These are phyloP conservation scores for Lentinula edodes DNA, from an alignment of 768 basidiomycete genomes.

Conservation along the genomic window DNA sequence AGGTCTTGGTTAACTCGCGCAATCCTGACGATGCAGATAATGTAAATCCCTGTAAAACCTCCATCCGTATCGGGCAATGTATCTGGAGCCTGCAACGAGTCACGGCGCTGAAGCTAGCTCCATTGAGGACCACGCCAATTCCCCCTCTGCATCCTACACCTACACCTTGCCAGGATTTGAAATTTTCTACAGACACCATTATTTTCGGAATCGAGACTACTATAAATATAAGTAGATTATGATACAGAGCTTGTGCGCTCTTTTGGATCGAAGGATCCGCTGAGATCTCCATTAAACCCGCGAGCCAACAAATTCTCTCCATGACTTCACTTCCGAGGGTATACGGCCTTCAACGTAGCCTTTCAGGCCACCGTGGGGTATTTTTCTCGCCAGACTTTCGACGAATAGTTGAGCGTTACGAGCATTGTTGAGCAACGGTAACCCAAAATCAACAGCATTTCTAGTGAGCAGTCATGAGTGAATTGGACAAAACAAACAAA, in stretches of 20 bases:
- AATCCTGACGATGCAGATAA: no score
- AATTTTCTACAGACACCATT: not conserved
- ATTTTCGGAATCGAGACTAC: not conserved
- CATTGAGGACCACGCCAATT: no score
- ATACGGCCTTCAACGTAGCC: slow-evolving; percentile 84
- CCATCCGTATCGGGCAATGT: no score
- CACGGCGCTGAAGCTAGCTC: no score
- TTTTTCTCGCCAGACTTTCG: slow-evolving; percentile 79
- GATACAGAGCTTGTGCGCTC: slow-evolving; percentile 11
- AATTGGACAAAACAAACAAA: slow-evolving; percentile 5
- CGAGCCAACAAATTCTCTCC: slow-evolving; percentile 83
- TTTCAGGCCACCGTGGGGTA: slow-evolving; percentile 71
- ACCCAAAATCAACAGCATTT: slow-evolving; percentile 94
- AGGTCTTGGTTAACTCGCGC: no score
- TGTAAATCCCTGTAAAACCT: no score
- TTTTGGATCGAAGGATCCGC: slow-evolving; percentile 14
- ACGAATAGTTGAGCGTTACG: slow-evolving; percentile 88
- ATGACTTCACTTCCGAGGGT: slow-evolving; percentile 87
- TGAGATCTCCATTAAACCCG: slow-evolving; percentile 38
- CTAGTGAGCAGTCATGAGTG: slow-evolving; percentile 28
- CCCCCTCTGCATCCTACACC: no score
- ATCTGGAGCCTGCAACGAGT: not conserved
- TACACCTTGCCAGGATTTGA: not conserved
- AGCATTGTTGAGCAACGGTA: slow-evolving; percentile 88
- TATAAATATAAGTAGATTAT: not conserved